These are phyloP conservation scores for Pugionium dolabratum DNA, from an alignment of 345 rosid genomes.

Conservation along the genomic window DNA sequence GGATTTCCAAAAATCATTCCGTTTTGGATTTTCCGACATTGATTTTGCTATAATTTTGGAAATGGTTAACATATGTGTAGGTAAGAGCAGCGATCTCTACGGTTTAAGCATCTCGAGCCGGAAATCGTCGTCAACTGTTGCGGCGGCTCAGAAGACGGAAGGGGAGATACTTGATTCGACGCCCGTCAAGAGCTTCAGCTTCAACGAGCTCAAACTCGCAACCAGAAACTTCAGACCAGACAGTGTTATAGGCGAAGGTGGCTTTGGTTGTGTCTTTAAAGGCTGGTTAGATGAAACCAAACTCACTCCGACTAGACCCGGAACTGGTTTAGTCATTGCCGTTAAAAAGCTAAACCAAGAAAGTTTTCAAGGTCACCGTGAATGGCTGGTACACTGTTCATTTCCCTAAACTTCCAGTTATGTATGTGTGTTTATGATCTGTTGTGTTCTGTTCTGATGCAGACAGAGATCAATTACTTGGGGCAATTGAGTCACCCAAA, in stretches of 20 bases:
- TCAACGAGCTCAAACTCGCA: constrained; percentile 66
- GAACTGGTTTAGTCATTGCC: constrained; percentile 83
- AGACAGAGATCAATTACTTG: constrained; percentile 90
- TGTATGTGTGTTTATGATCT: constrained; percentile 13
- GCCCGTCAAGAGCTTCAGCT: constrained; percentile 68
- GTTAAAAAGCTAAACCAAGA: constrained; percentile 90
- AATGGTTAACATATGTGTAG: constrained; percentile 20
- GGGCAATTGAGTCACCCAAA: constrained; percentile 84
- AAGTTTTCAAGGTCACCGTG: constrained; percentile 92
- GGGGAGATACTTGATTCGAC: constrained; percentile 82
- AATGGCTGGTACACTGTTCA: constrained; percentile 80
- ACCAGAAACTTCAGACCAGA: constrained; percentile 93
- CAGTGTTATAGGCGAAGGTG: constrained; percentile 94
- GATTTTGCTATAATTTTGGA: constrained; percentile 12
- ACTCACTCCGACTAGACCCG: constrained; percentile 70
- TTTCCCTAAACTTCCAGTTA: constrained; percentile 1
- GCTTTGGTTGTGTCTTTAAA: constrained; percentile 94
- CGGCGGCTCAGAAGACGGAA: constrained; percentile 71
- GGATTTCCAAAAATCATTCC: no score
- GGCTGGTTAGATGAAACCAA: constrained; percentile 91
- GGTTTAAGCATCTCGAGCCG: constrained; percentile 48
- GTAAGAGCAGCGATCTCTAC: constrained; percentile 42
- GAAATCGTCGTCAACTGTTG: constrained; percentile 53
- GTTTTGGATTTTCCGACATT: no score
- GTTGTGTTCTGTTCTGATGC: constrained; percentile 18